These are phyloP conservation scores for Fusarium neocosmosporiellum DNA, from an alignment of 2,329 filamentous ascomycete genomes.

Conservation along the genomic window DNA sequence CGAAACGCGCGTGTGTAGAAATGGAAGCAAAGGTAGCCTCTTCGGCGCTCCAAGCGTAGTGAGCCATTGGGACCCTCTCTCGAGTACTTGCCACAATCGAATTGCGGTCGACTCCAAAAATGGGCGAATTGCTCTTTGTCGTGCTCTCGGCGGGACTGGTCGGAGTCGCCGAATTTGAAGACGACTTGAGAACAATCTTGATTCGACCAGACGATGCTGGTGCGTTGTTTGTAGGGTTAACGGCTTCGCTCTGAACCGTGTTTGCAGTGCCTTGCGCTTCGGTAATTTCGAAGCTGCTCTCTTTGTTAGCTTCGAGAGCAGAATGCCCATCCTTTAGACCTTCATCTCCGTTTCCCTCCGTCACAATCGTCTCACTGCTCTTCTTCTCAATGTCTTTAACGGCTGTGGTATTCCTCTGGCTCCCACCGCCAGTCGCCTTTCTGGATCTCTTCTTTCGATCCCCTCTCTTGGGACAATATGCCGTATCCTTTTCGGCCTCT, in stretches of 20 bases:
- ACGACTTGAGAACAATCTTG: conserved; percentile 7
- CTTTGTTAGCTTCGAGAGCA: not conserved
- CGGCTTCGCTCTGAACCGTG: not conserved
- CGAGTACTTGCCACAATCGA: conserved; percentile 17
- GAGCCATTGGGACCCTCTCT: conserved; percentile 4
- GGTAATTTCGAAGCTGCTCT: not conserved
- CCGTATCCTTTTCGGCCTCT: conserved; percentile 30
- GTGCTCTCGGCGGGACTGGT: not conserved
- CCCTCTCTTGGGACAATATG: conserved; percentile 23
- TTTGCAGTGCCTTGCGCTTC: not conserved
- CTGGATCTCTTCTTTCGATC: conserved; percentile 11
- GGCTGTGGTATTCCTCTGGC: conserved; percentile 15
- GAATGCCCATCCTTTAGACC: not conserved
- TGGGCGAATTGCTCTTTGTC: conserved; percentile 19
- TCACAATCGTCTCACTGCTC: not conserved
- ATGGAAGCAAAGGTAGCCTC: conserved; percentile 37
- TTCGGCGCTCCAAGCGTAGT: conserved; percentile 43
- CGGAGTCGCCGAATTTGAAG: not conserved
- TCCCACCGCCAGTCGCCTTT: not conserved
- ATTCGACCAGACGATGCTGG: conserved; percentile 12
- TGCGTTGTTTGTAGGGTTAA: not conserved
- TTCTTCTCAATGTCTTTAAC: not conserved
- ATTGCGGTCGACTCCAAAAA: conserved; percentile 38
- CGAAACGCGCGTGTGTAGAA: conserved; percentile 32
- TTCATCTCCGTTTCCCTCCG: not conserved